These are phyloP conservation scores for Fistulinella prunicolor DNA, from an alignment of 768 basidiomycete genomes.

Conservation along the genomic window DNA sequence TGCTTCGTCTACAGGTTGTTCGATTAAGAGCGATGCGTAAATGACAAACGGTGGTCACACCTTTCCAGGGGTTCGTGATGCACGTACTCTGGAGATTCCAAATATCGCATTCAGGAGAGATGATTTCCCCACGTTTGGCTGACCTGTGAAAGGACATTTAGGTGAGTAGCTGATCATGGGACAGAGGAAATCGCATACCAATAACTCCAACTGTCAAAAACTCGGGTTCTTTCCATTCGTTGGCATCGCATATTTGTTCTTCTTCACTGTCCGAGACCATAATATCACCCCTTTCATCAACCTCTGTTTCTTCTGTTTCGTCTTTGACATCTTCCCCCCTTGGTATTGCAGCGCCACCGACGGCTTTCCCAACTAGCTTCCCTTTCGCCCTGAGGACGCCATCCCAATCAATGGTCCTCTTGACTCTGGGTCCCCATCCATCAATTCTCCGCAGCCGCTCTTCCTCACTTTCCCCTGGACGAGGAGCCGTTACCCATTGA, in stretches of 20 bases:
- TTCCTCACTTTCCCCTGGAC: constrained; percentile 39
- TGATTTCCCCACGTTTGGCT: constrained; percentile 96
- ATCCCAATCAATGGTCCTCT: constrained; percentile 72
- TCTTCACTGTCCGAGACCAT: constrained; percentile 14
- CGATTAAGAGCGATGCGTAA: not conserved
- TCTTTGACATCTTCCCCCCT: constrained; percentile 7
- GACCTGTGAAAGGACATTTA: constrained; percentile 45
- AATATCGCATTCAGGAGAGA: constrained; percentile 91
- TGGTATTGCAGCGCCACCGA: constrained; percentile 43
- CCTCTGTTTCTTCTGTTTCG: constrained; percentile 12
- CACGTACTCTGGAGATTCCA: constrained; percentile 70
- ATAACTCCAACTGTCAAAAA: constrained; percentile 80
- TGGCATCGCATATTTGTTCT: constrained; percentile 9
- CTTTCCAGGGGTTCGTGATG: constrained; percentile 86
- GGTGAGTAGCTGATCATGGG: not conserved
- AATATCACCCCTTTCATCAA: constrained; percentile 21
- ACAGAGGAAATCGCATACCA: constrained; percentile 37
- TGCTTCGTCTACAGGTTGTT: constrained; percentile 71
- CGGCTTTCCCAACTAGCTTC: constrained; percentile 42
- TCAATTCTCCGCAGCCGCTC: constrained; percentile 45
- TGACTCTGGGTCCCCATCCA: constrained; percentile 66
- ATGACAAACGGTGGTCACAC: constrained; percentile 32
- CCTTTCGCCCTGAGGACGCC: constrained; percentile 46
- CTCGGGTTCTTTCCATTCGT: constrained; percentile 43
- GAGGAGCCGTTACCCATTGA: constrained; percentile 43